Conservation (phyloP, 2,329 filamentous ascomycete species). For the Penicillium sp. region DNA sequence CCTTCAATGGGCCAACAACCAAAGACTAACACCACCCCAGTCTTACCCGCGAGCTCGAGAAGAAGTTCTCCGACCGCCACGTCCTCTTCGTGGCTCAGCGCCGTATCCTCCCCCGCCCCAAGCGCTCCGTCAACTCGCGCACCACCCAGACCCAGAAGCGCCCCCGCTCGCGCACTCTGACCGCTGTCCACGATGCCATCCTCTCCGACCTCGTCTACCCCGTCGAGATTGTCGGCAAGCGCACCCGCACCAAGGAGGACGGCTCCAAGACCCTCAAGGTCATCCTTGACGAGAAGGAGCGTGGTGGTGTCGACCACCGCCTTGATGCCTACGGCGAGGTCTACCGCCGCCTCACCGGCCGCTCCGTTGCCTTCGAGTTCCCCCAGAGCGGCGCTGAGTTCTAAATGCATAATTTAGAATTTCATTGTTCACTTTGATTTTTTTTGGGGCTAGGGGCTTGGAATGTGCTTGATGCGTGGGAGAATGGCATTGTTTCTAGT, state of each 20-base stretch:
- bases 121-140: constrained; percentile 95
- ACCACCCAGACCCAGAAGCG: constrained; percentile 98
- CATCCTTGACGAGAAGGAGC: constrained; percentile 99
- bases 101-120: constrained; percentile 97
- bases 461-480: constrained; percentile 25
- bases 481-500: constrained; percentile 28
- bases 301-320: constrained; percentile 97
- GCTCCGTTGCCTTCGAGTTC: constrained; percentile 98
- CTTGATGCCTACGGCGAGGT: constrained; percentile 99
- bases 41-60: constrained; percentile 99
- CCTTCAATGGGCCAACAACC: constrained; percentile 7
- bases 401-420: constrained; percentile 53
- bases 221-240: constrained; percentile 99
- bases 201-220: constrained; percentile 97
- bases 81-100: constrained; percentile 98
- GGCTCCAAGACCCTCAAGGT: constrained; percentile 98
- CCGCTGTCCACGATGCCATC: constrained; percentile 98
- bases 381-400: constrained; percentile 81
- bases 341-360: constrained; percentile 96
- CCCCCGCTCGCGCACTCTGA: constrained; percentile 94
- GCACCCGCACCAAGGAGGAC: constrained; percentile 97
- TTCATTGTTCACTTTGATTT: constrained; percentile 23
- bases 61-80: constrained; percentile 99
- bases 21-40: constrained; percentile 48
- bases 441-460: constrained; percentile 20